phyloP scores from a whole-genome alignment of 2,329 filamentous ascomycete genomes.

The Chaetomiaceae sp. region DNA sequence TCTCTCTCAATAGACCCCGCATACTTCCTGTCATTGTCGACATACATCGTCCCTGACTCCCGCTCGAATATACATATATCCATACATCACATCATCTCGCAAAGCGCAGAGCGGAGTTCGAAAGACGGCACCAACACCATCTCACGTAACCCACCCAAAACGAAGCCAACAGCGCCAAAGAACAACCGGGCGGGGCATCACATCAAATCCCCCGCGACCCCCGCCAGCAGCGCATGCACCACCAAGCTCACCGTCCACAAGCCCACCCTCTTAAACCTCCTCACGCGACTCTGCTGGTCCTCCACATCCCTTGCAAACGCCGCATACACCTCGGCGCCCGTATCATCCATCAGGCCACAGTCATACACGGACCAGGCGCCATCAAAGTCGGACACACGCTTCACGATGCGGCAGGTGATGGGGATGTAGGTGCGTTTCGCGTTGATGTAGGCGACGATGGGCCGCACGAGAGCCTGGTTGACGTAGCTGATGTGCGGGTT shows the following conservation, averaged over 20 bases:
- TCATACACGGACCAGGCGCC: conserved; percentile 94
- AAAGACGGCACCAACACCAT: conserved; percentile 4
- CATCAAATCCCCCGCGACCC: conserved; percentile 77
- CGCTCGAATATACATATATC: no score
- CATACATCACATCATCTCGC: no score
- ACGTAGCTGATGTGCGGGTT: conserved; percentile 88
- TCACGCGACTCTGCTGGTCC: conserved; percentile 77
- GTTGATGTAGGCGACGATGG: conserved; percentile 98
- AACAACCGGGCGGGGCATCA: conserved; percentile 18
- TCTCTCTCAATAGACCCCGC: no score
- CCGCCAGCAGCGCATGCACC: conserved; percentile 89
- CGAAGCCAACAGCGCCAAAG: not conserved
- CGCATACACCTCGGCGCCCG: conserved; percentile 88
- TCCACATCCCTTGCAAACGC: conserved; percentile 89
- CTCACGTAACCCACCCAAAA: not conserved
- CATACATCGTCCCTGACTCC: no score
- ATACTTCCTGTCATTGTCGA: no score
- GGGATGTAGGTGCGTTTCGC: conserved; percentile 92
- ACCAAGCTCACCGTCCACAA: conserved; percentile 93
- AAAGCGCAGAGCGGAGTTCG: not conserved
- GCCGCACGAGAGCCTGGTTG: conserved; percentile 89
- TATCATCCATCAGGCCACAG: conserved; percentile 86
- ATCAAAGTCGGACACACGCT: conserved; percentile 82
- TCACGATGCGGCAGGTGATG: conserved; percentile 89
- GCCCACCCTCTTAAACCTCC: conserved; percentile 85